These are phyloP conservation scores for Coemansia sp. DNA, from an alignment of 192 early-diverging fungal genomes.

Conservation along the genomic window DNA sequence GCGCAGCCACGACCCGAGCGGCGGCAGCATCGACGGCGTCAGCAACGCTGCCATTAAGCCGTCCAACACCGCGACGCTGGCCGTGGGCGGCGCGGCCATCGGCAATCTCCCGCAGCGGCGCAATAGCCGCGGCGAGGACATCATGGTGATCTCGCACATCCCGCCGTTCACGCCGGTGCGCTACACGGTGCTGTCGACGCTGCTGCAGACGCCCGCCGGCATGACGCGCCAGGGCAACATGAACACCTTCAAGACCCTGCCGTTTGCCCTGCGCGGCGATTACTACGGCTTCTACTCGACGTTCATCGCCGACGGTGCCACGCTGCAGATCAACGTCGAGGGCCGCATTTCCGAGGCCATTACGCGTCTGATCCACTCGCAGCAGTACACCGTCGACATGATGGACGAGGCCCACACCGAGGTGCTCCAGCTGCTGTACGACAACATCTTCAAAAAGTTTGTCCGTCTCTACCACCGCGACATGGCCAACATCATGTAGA, in stretches of 20 bases:
- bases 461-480: slow-evolving; percentile 52
- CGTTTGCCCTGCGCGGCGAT: slow-evolving; percentile 50
- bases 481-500: slow-evolving; percentile 38
- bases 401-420: slow-evolving; percentile 55
- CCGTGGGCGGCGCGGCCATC: slow-evolving; percentile 40
- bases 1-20: slow-evolving; percentile 4
- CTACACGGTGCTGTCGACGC: slow-evolving; percentile 39
- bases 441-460: slow-evolving; percentile 55
- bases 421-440: slow-evolving; percentile 53
- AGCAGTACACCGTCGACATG: slow-evolving; percentile 54
- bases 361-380: slow-evolving; percentile 43
- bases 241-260: slow-evolving; percentile 47
- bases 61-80: slow-evolving; percentile 39
- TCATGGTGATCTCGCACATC: slow-evolving; percentile 47
- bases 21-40: neutral
- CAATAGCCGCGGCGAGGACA: slow-evolving; percentile 50
- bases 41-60: slow-evolving; percentile 12
- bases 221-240: slow-evolving; percentile 43
- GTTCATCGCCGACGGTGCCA: slow-evolving; percentile 50
- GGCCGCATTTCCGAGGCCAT: slow-evolving; percentile 45
- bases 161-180: slow-evolving; percentile 51
- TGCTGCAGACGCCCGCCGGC: slow-evolving; percentile 48
- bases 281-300: slow-evolving; percentile 54
- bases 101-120: slow-evolving; percentile 46
- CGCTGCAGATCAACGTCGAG: slow-evolving; percentile 50